Conservation (phyloP, 305 asterid species). For the Ruellia speciosa region DNA sequence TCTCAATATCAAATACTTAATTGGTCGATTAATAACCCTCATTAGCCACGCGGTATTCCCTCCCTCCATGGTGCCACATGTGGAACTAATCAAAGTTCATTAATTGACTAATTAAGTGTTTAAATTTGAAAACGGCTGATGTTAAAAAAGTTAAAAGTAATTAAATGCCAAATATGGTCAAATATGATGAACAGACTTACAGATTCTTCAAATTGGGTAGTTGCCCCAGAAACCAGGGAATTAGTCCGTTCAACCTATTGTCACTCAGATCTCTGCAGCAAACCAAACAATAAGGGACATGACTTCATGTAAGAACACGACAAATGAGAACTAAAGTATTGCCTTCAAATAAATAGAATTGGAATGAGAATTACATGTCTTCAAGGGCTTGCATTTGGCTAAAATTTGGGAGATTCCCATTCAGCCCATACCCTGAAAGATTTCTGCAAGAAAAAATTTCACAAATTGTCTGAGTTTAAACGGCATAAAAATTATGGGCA, state of each 20-base stretch:
- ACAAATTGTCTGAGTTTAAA: not conserved
- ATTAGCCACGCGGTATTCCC: too few relatives aligned
- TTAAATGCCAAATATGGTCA: too few relatives aligned
- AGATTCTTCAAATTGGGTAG: conserved; percentile 28
- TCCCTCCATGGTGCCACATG: too few relatives aligned
- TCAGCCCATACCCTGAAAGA: conserved; percentile 21
- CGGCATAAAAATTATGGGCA: not conserved
- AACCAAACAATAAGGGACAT: not conserved
- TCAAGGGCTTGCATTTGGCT: conserved; percentile 31
- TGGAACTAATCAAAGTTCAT: not conserved
- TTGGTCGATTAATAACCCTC: too few relatives aligned
- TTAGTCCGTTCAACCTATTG: conserved; percentile 24
- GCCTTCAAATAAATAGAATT: not conserved
- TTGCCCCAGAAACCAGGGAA: conserved; percentile 32
- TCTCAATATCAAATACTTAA: too few relatives aligned
- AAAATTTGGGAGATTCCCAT: conserved; percentile 22
- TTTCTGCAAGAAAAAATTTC: conserved; percentile 16
- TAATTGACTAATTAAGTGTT: too few relatives aligned
- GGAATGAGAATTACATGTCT: conserved; percentile 10
- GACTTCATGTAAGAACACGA: not conserved
- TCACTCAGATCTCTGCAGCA: conserved; percentile 23
- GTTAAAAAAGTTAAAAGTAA: too few relatives aligned
- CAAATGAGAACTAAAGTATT: too few relatives aligned
- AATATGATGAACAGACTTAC: conserved; percentile 17
- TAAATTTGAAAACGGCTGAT: too few relatives aligned